Base-by-base conservation (phyloP, 1,284 basidiomycete species). In the Trichosporon sp. region DNA sequence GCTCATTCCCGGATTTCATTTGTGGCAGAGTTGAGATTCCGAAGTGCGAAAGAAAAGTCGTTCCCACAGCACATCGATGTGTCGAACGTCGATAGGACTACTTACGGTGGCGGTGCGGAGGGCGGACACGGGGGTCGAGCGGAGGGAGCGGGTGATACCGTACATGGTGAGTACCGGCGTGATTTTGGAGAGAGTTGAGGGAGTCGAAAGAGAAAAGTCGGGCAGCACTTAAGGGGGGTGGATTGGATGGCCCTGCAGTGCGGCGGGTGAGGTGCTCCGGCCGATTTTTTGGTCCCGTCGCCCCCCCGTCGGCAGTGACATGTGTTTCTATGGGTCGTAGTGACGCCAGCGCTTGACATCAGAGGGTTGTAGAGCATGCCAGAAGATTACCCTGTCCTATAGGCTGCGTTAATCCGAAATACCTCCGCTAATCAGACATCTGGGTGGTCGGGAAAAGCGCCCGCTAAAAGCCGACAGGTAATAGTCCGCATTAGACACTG, bases 141-240 rank as follows among this genome's bases (percentile, higher is more conserved):
- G 75, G 37, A 80, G 73, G 61, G 79, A 76, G 75, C 79, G 76
- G 70, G 78, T 79, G 75, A 78, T 73, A 71, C 76, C 78, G 78
- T 79, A 78, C 79, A 80, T 80, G 72, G 66, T 76, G 73, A 46
- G 64, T 40, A 64, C 67, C 71, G 56, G 67, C 66, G 72, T 70
- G 64, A 32, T 11, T 70, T 71, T 65, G 32, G 65, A 63, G 48
- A 31, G 32, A 32, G 68, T 64, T 35, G 59, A 68, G 46, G 46
- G 61, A 72, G 43, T 46, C n/a, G 16, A 68, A 63, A 31, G 66
- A 68, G 31, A 31, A 66, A 48, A 46, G 65, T 67, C 19, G 43
- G 46, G n/a, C 48, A 46, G 54, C 43, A 38, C 26, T 61, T 61
- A 63, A 68, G 21, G 21, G 19, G 26, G 26, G 26, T 26, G 16